Base-by-base conservation (phyloP, 805 yeast genomes). In the Diddensiella transvaalensis region DNA sequence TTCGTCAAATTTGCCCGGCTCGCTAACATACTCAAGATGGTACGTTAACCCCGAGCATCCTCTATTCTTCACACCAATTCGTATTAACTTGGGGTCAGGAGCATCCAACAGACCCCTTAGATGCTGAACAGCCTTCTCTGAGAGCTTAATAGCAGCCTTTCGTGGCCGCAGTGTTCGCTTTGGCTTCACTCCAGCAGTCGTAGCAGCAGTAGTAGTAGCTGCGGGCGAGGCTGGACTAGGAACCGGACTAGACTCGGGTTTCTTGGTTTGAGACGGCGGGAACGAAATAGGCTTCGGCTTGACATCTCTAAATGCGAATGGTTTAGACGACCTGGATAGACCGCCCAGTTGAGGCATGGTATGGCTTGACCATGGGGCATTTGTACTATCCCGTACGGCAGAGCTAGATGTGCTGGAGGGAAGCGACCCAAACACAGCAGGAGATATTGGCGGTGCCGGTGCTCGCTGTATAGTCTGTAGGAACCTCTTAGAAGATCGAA, bases 31-130 rank as follows among this genome's bases (percentile, higher is more conserved):
- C 63, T 89, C 96, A 54, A 93, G 71, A 66, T 89, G 84, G 67
- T 93, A 93, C 0, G 96, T 82, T 51, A 93, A 75, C 0, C 99
- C 99, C 0, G 98, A 91, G 66, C 99, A 93, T 3, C 99, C 99
- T 63, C 98, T 77, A 68, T 93, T 93, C 55, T 80, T 80, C n/a
- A 95, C 98, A 13, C 97, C 96, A 11, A 93, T 83, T 59, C 97
- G 77, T 42, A 93, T 87, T 60, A 88, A 74, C 69, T 91, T 81
- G 22, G 98, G 98, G 40, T 80, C 80, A 3, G 98, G 98, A 55
- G 82, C 85, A 46, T 83, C 79, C 54, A 85, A 69, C 22, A 93
- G 71, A 0, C 74, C 77, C 48, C 72, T 71, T 50, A 93, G 69
- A 67, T 93, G 98, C 3, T 66, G 64, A 1, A 87, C 70, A 1